These are phyloP conservation scores for Rosa chinensis DNA, from an alignment of 306 rosid genomes.

Conservation along the genomic window DNA sequence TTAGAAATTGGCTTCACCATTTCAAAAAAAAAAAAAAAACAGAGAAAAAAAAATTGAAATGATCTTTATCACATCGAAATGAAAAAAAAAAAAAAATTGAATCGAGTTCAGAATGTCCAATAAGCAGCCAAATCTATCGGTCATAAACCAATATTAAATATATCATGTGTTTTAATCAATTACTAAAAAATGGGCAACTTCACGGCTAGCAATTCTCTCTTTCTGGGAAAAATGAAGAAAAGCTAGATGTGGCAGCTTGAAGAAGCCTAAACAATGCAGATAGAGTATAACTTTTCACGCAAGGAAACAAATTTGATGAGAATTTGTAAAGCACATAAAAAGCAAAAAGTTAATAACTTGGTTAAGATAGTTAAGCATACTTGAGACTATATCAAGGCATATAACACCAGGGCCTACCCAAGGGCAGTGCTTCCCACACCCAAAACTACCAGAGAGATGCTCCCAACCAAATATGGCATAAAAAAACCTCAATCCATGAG, in stretches of 20 bases:
- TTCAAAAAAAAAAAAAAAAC: too few species aligned
- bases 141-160: neutral
- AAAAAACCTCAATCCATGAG: conserved; percentile 89
- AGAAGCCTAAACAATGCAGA: conserved; percentile 69
- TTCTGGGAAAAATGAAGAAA: conserved; percentile 86
- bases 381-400: neutral
- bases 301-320: conserved; percentile 12
- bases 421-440: conserved; percentile 93
- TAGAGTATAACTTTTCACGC: conserved; percentile 22
- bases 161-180: conserved; percentile 5
- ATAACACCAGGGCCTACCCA: conserved; percentile 52
- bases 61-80: too few species aligned
- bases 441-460: conserved; percentile 82
- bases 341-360: neutral
- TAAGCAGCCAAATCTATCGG: conserved; percentile 41
- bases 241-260: conserved; percentile 87
- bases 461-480: conserved; percentile 84
- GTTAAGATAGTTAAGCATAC: neutral
- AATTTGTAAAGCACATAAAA: neutral
- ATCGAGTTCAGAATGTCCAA: conserved; percentile 8
- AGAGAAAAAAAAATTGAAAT: too few species aligned
- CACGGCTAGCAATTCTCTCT: conserved; percentile 87
- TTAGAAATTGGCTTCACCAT: too few species aligned
- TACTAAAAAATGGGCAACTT: conserved; percentile 95
- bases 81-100: neutral